Conservation (phyloP, 2,329 filamentous ascomycete species). For the Macrophomina pseudophaseolina region DNA sequence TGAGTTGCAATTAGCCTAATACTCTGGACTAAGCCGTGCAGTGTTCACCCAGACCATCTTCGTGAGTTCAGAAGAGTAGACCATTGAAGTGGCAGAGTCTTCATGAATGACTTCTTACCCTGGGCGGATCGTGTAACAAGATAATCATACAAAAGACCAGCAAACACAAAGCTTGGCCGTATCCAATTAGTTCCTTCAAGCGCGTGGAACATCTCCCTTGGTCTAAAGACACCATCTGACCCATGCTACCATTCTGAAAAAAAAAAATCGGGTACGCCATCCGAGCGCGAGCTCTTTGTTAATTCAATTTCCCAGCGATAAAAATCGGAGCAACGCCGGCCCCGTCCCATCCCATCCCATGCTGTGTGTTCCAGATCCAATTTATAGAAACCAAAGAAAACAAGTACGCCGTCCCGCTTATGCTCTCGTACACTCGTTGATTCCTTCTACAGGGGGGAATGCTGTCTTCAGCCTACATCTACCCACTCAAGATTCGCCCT, state of each 20-base stretch:
- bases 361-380: not conserved
- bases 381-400: not conserved
- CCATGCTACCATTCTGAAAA: not conserved
- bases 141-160: too few species aligned
- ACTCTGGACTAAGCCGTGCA: too few species aligned
- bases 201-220: too few species aligned
- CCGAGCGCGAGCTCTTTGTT: not conserved
- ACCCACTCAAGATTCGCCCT: not conserved
- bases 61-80: too few species aligned
- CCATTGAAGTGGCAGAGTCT: too few species aligned
- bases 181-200: too few species aligned
- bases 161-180: too few species aligned
- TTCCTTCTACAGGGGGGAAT: not conserved
- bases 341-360: not conserved
- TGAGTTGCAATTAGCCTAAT: too few species aligned
- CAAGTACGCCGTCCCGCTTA: not conserved
- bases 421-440: not conserved
- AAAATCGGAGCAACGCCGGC: not conserved
- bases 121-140: too few species aligned
- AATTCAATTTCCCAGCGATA: not conserved
- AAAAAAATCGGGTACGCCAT: not conserved
- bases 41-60: too few species aligned
- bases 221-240: too few species aligned
- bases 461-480: not conserved
- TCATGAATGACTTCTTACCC: too few species aligned